Evolutionary conservation across 192 early-diverging fungal species (phyloP), one percentile per base, ranked within the genome.

Genomic region (Paraglomus occultum): DNA sequence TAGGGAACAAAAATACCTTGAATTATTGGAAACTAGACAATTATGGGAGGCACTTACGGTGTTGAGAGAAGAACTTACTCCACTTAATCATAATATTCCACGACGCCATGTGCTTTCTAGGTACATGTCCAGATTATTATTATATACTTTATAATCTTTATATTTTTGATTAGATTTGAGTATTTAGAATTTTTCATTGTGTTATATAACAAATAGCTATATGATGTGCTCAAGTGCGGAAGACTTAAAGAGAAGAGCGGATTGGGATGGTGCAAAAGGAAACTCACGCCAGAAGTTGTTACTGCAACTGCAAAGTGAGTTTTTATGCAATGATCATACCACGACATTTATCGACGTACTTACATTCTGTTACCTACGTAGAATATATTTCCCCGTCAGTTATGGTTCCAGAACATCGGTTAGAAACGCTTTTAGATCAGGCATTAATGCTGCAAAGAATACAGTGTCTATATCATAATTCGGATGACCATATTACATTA

Each of bases 1-100:
- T 60, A 82, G 92, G 55, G 80, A 90, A 52, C 97, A 99, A 83
- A 93, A 95, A 74, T 99, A 88, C 70, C 75, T 97, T 31, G 97
- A 99, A 75, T 75, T 90, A 5, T 70, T 99, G 43, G 93, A 95
- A 77, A 69, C 72, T 6, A 74, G 82, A 48, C 61, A 89, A 45
- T 84, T 88, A 3, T 87, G 90, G 67, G 79, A 83, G 54, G 97
- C 96, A 5, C 71, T 96, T 51, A 52, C 82, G 5, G 82, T 94
- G 6, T 76, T 99, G 23, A 87, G 93, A 48, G 86, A 85, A 57
- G 94, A 98, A 74, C 76, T 98, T 38, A 82, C 89, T 47, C 85
- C 87, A 31, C 76, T 96, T 20, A 83, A 83, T 20, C 78, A 82
- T 20, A 87, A 94, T 68, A 81, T 82, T 52, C 82, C 85, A 10